These are phyloP conservation scores for Diplodia scrobiculata DNA, from an alignment of 2,329 filamentous ascomycete genomes.

Conservation along the genomic window DNA sequence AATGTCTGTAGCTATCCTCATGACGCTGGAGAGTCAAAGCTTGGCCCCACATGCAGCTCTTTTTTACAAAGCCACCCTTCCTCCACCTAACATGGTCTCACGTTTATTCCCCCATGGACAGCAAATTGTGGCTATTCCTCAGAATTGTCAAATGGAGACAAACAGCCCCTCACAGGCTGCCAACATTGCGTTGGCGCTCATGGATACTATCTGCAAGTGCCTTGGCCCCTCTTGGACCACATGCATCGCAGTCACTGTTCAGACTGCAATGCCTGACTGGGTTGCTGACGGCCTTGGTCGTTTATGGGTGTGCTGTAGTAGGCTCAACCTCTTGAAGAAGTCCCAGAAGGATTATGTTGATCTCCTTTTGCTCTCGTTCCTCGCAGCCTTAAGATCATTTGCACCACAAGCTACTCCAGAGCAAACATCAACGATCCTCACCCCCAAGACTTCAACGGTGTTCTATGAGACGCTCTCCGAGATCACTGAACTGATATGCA, in stretches of 20 bases:
- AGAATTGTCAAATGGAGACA: conserved; percentile 44
- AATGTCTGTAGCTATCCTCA: conserved; percentile 48
- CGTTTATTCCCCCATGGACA: conserved; percentile 46
- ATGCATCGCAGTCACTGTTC: not conserved
- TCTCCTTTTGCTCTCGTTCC: conserved; percentile 15
- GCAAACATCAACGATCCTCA: not conserved
- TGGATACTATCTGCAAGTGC: not conserved
- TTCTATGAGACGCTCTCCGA: conserved; percentile 19
- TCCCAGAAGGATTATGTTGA: not conserved
- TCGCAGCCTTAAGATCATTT: not conserved
- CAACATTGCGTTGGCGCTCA: conserved; percentile 34
- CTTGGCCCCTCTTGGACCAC: not conserved
- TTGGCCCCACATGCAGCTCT: conserved; percentile 30
- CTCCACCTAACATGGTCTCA: conserved; percentile 45
- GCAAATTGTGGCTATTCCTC: conserved; percentile 46
- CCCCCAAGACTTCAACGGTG: not conserved
- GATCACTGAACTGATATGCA: conserved; percentile 2
- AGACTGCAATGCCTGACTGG: not conserved
- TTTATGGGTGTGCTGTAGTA: conserved; percentile 2
- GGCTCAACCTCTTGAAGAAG: conserved; percentile 2
- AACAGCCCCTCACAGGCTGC: conserved; percentile 36
- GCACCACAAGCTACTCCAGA: not conserved
- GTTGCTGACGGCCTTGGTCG: conserved; percentile 6
- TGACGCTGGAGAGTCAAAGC: conserved; percentile 45
- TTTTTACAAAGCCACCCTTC: conserved; percentile 41